phyloP scores from a whole-genome alignment of 2,329 filamentous ascomycete species.

The Colletotrichum trifolii region DNA sequence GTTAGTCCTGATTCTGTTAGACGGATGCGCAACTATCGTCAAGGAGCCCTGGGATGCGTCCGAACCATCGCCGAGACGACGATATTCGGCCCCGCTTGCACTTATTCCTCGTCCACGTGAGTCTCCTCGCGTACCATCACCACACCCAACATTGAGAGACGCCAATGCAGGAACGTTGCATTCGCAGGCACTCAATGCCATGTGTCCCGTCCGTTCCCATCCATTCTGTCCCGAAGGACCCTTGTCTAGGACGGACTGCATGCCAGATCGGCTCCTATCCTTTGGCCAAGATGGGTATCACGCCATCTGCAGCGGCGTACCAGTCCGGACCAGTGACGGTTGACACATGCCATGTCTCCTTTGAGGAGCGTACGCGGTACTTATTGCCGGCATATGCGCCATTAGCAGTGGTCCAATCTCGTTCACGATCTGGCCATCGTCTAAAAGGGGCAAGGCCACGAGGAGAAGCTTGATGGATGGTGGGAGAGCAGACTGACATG shows the following conservation, averaged over 20 bases:
- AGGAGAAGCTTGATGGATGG: not conserved
- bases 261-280: conserved; percentile 5
- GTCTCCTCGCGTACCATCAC: not conserved
- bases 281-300: conserved; percentile 12
- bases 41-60: no score
- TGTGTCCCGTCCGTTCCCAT: not conserved
- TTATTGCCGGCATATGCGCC: conserved; percentile 13
- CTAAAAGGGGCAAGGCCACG: not conserved
- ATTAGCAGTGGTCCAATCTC: conserved; percentile 14
- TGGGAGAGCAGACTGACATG: not conserved
- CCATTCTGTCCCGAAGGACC: not conserved
- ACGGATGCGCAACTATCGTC: no score
- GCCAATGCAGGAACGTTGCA: conserved; percentile 2
- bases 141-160: not conserved
- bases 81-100: no score
- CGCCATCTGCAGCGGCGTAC: conserved; percentile 3
- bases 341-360: not conserved
- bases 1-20: not conserved
- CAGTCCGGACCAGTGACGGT: conserved; percentile 1
- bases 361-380: not conserved
- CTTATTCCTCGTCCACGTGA: no score
- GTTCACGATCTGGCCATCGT: not conserved
- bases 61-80: no score
- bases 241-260: not conserved
- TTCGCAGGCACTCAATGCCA: not conserved